Evolutionary conservation across 2,329 filamentous ascomycete species (phyloP).

Genomic region (Ophiostoma novo-ulmi): DNA sequence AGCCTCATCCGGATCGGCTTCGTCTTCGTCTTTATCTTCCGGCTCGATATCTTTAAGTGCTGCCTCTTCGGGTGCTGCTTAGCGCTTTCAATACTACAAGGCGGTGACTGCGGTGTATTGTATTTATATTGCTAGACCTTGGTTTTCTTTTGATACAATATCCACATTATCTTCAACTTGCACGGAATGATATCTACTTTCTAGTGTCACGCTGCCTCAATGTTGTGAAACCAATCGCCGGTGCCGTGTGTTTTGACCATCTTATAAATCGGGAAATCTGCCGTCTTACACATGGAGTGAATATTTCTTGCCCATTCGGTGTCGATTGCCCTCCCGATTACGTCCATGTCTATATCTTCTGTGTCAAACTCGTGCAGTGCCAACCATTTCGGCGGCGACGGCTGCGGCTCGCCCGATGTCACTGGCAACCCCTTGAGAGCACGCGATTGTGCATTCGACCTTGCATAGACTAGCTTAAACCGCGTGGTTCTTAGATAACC

Average conservation of each 20-base stretch:
- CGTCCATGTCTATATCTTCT: background rate
- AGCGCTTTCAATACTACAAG: no score
- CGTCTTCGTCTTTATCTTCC: no score
- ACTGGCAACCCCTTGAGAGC: background rate
- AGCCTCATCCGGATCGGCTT: no score
- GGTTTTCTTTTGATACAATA: no score
- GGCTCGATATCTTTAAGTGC: no score
- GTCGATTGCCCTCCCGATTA: background rate
- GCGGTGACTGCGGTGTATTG: no score
- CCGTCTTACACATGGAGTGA: background rate
- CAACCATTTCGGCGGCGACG: background rate
- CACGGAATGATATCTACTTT: no score
- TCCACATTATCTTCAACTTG: no score
- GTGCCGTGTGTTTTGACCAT: background rate
- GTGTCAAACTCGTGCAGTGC: background rate
- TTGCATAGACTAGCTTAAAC: background rate
- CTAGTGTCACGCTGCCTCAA: background rate
- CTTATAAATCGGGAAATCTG: background rate
- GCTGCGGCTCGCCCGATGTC: background rate
- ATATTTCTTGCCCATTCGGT: background rate
- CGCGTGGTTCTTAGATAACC: background rate
- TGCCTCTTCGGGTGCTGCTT: no score
- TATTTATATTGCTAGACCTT: no score
- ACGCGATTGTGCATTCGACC: background rate
- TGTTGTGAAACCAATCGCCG: background rate